Base-by-base conservation (phyloP, 2,329 filamentous ascomycete species). In the Endoconidiophora polonica region DNA sequence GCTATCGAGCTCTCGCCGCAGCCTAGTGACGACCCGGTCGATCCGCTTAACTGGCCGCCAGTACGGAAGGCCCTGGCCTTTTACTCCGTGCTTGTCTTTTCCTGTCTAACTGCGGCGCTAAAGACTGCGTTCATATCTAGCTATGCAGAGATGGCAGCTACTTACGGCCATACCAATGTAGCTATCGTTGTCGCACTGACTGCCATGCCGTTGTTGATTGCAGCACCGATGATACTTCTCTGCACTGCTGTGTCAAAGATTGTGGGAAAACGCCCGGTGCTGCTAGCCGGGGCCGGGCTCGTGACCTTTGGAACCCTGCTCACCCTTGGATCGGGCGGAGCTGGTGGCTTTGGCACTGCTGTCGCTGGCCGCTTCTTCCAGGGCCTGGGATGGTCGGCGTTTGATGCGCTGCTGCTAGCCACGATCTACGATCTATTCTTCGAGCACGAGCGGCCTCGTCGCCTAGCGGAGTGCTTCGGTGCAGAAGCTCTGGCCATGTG, bases 391-490 rank as follows among this genome's bases (percentile, higher is more conserved):
- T 76, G 75, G 71, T 74, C 74, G 4, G 68, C 70, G 9, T 74
- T 77, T 53, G 75, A 79, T 55, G 69, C 67, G 4, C 59, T 78
- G 38, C 63, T 75, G 26, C 60, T 71, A 29, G 67, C 66, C 1
- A 72, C 70, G 2, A 71, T 79, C 45, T 67, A 73, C 44, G 75
- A 79, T 55, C 71, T 71, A 1, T 78, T 69, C 58, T 77, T 74
- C 57, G 71, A 75, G 55, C 74, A 78, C 54, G 68, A 78, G 58
- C 67, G 72, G 44, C 62, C 63, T 16, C 45, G 61, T 2, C 68
- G 69, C 14, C 62, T 71, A 4, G 62, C 69, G 2, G 60, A 70
- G 10, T 67, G 71, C 58, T 66, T 70, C 49, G 57, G 68, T 10
- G 59, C 73, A 2, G 64, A 63, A 20, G 60, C 71, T 7, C 60